A percentile compares a stretch with the other conserved stretches of the same genome.
Evolutionary conservation across 345 rosid genomes (phyloP).

Genomic region (Melastoma malabathricum): DNA sequence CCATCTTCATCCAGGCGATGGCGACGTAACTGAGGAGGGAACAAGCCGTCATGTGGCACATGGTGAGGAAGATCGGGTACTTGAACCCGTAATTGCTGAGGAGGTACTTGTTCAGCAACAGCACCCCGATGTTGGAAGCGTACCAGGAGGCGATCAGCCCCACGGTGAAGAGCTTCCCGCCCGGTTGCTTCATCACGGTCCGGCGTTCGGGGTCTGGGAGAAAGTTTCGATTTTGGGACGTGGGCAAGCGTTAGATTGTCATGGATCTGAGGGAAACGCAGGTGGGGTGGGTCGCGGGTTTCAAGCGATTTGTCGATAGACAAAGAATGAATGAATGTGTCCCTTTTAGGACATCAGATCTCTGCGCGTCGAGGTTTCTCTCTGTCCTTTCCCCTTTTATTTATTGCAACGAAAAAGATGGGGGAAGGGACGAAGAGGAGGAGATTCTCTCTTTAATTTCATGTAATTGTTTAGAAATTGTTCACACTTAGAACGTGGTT

Average conservation of each 20-base stretch:
- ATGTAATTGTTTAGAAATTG: too few species aligned
- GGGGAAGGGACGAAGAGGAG: too few species aligned
- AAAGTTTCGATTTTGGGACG: background rate
- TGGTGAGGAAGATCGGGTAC: conserved; percentile 96
- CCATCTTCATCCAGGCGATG: conserved; percentile 96
- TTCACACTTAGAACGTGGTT: too few species aligned
- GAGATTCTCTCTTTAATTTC: too few species aligned
- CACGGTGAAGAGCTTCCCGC: conserved; percentile 44
- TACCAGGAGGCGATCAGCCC: conserved; percentile 87
- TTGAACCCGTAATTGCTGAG: conserved; percentile 93
- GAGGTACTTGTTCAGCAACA: conserved; percentile 83
- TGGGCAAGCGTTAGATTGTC: too few species aligned
- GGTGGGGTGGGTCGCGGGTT: background rate
- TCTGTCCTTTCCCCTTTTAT: too few species aligned
- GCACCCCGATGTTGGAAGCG: conserved; percentile 88
- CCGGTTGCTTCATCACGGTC: conserved; percentile 4
- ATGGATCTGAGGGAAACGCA: background rate
- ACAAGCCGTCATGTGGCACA: conserved; percentile 99
- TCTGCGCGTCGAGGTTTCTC: too few species aligned
- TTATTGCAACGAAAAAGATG: too few species aligned
- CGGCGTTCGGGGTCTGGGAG: too few species aligned
- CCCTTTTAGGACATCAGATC: too few species aligned
- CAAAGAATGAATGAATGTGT: too few species aligned
- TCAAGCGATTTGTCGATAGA: too few species aligned
- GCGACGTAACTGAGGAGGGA: conserved; percentile 82